A percentile compares a stretch with the other conserved stretches of the same genome.
Conservation (phyloP, 139 green algal species). For the Haematococcus lacustris region DNA sequence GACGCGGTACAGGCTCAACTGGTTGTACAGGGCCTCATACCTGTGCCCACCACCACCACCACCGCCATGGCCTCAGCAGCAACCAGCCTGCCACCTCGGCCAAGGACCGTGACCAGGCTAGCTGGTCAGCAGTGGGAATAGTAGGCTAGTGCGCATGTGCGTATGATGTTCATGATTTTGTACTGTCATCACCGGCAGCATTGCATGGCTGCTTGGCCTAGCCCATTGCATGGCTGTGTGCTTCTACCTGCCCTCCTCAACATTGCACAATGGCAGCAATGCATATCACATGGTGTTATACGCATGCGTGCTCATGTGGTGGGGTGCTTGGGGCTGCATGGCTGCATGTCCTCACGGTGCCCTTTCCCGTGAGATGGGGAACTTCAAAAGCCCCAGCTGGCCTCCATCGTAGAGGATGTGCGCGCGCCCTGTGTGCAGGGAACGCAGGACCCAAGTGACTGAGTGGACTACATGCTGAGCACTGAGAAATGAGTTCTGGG, state of each 20-base stretch:
- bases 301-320: background rate
- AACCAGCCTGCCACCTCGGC: background rate
- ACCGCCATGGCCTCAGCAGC: background rate
- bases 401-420: constrained; percentile 38
- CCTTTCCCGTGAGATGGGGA: constrained; percentile 21
- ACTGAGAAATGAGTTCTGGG: background rate
- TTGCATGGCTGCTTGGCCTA: background rate
- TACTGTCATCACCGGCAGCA: background rate
- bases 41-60: constrained; percentile 28
- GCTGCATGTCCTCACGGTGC: constrained; percentile 36
- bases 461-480: background rate
- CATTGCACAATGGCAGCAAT: constrained; percentile 2
- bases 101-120: background rate
- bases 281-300: background rate
- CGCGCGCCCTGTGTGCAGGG: background rate
- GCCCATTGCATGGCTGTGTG: background rate
- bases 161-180: background rate
- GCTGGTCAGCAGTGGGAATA: too few relatives aligned
- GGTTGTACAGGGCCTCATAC: constrained; percentile 41
- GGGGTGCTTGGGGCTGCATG: too few relatives aligned
- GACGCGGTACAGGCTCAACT: constrained; percentile 64
- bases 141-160: background rate
- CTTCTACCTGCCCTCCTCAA: background rate
- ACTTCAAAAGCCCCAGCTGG: constrained; percentile 32
- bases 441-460: background rate